phyloP scores from a whole-genome alignment of 2,329 filamentous ascomycete species.

The Talaromyces sp. region DNA sequence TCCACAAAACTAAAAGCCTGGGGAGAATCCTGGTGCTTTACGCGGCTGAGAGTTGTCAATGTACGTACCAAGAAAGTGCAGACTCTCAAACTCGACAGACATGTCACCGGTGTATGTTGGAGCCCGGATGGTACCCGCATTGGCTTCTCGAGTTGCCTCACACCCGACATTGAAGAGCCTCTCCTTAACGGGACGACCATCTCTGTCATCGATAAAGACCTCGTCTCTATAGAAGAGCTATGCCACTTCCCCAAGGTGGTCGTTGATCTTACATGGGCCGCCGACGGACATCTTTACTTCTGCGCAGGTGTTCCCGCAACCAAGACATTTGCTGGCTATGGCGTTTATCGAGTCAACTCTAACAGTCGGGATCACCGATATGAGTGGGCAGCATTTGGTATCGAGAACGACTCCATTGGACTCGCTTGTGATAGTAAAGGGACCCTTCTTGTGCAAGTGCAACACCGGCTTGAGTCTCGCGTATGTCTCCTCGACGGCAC shows the following conservation, averaged over 20 bases:
- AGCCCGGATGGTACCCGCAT: slow-evolving; percentile 11
- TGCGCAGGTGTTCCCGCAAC: slow-evolving; percentile 1
- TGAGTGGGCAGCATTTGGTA: slow-evolving; percentile 1
- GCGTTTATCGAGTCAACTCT: neutral
- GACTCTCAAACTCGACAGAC: slow-evolving; percentile 7
- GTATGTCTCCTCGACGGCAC: slow-evolving; percentile 1
- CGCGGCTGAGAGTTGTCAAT: slow-evolving; percentile 11
- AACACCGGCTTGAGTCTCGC: slow-evolving; percentile 1
- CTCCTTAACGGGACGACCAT: neutral
- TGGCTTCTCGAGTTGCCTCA: slow-evolving; percentile 4
- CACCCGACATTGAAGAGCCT: neutral
- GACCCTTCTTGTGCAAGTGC: slow-evolving; percentile 1
- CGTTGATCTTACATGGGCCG: slow-evolving; percentile 1
- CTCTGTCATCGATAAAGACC: neutral
- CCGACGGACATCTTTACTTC: slow-evolving; percentile 1
- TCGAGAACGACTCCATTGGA: slow-evolving; percentile 1
- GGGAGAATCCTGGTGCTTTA: slow-evolving; percentile 9
- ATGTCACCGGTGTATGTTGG: slow-evolving; percentile 10
- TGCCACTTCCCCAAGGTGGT: slow-evolving; percentile 1
- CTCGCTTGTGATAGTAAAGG: neutral
- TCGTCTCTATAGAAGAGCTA: neutral
- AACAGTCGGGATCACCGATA: neutral
- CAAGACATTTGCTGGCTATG: slow-evolving; percentile 1
- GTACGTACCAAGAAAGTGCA: slow-evolving; percentile 10
- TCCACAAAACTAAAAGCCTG: slow-evolving; percentile 4